A percentile compares a stretch with the other conserved stretches of the same genome.
phyloP scores from a whole-genome alignment of 768 basidiomycete species.

The Tulasnella sp. region DNA sequence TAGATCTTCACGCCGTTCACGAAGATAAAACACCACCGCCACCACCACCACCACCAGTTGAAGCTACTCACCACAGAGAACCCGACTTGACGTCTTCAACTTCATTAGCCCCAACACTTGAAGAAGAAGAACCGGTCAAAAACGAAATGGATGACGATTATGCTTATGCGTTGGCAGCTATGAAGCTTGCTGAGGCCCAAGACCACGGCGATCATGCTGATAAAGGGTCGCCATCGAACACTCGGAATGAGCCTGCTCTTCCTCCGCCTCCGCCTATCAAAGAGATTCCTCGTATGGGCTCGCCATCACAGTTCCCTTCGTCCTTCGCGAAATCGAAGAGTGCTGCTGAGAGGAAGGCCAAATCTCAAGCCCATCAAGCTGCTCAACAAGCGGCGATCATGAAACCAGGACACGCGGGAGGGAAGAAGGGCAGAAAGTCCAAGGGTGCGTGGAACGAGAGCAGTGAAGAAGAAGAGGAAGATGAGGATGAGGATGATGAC shows the following conservation, averaged over 20 bases:
- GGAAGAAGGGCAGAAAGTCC: conserved; percentile 32
- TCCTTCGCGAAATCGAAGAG: conserved; percentile 81
- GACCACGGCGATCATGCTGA: conserved; percentile 27
- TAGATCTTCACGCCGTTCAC: conserved; percentile 7
- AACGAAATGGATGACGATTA: conserved; percentile 30
- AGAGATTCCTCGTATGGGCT: conserved; percentile 28
- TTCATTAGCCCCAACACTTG: neutral
- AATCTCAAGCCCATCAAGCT: conserved; percentile 68
- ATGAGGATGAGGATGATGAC: conserved; percentile 43
- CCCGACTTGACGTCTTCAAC: neutral
- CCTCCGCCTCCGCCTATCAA: conserved; percentile 23
- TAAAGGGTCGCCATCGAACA: conserved; percentile 15
- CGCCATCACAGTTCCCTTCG: conserved; percentile 45
- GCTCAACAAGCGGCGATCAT: conserved; percentile 67
- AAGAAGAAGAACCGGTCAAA: conserved; percentile 9
- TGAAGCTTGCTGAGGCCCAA: conserved; percentile 53
- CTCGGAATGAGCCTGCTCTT: conserved; percentile 24
- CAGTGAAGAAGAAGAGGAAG: conserved; percentile 72
- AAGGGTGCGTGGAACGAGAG: conserved; percentile 49
- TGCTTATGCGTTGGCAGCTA: conserved; percentile 59
- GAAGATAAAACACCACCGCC: neutral
- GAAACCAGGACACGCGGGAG: conserved; percentile 51
- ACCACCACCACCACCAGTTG: neutral
- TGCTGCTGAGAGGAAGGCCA: conserved; percentile 74
- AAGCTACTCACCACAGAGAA: neutral